Evolutionary conservation across 306 rosid genomes (phyloP), one percentile per base, ranked within the genome.

Genomic region (Lathyrus tuberosus): DNA sequence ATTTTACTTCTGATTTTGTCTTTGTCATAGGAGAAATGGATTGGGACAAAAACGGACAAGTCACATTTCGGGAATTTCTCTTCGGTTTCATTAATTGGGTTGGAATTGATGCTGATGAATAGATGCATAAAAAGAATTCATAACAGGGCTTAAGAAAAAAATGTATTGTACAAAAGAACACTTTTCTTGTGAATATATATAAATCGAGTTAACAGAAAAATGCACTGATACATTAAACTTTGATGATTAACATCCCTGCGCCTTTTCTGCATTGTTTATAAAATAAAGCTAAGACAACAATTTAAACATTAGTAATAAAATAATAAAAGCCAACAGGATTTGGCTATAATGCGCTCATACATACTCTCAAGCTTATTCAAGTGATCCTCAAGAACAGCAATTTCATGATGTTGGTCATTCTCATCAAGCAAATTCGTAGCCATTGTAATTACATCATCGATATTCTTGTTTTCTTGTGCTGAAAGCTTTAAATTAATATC

Each of bases 71-170:
- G 75, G 95, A 86, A 81, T 92, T 89, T 60, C 96, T 89, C 62
- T 92, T 92, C 76, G 95, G 89, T 64, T 91, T 89, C 83, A 74
- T 91, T 33, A 74, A 86, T 52, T 92, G 97, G 97, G 79, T 89
- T 41, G 96, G 97, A 53, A 86, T 92, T 17, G 96, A 86, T 69
- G 80, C 43, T 44, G 92, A 92, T 62, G 97, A 84, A 65, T 81
- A 81, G 43, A 72, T 73, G 43, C 76, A 71, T 48, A 46, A 44
- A 4, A 28, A 57, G 41, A 80, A 77, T 57, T 20, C 11, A 57
- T 54, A 43, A 13, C 43, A 31, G 17, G 37, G 41, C 49, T 54
- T 42, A 69, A 68, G 49, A 72, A 20, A 48, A 13, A 72, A 26
- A 16, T 71, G 69, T 67, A 47, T 52, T 46, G 26, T 47, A 54